Evolutionary conservation across 2,329 filamentous ascomycete species (phyloP).

Genomic region (Epicoccum nigrum): DNA sequence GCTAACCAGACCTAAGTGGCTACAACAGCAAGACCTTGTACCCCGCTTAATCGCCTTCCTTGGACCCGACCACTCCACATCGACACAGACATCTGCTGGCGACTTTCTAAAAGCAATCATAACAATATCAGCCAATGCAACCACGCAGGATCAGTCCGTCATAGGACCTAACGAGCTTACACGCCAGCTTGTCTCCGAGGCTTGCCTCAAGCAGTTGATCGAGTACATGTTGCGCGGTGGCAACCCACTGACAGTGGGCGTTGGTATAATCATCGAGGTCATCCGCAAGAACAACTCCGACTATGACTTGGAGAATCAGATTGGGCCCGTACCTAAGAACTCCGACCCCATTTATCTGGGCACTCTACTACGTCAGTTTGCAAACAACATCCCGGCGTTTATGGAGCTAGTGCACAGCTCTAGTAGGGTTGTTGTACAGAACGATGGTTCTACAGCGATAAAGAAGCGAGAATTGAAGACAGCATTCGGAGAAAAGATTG

Average conservation of each 20-base stretch:
- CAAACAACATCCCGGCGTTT: constrained; percentile 89
- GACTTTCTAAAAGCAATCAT: constrained; percentile 99
- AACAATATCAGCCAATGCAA: constrained; percentile 97
- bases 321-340: constrained; percentile 77
- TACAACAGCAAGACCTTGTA: constrained; percentile 87
- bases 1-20: constrained; percentile 67
- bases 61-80: constrained; percentile 80
- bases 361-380: constrained; percentile 85
- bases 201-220: constrained; percentile 84
- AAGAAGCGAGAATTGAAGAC: constrained; percentile 78
- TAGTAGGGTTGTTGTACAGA: constrained; percentile 62
- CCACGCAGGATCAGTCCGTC: constrained; percentile 97
- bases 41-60: constrained; percentile 86
- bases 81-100: constrained; percentile 93
- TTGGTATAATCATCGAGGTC: constrained; percentile 97
- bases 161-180: constrained; percentile 98
- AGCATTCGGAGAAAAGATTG: constrained; percentile 88
- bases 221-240: constrained; percentile 90
- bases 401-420: constrained; percentile 87
- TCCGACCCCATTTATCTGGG: constrained; percentile 97
- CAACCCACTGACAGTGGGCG: constrained; percentile 92
- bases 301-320: constrained; percentile 90
- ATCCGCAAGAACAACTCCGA: constrained; percentile 99
- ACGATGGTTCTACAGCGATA: constrained; percentile 64
- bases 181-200: constrained; percentile 85